Base-by-base conservation (phyloP, 768 basidiomycete genomes). In the Goffeauzyma gilvescens region DNA sequence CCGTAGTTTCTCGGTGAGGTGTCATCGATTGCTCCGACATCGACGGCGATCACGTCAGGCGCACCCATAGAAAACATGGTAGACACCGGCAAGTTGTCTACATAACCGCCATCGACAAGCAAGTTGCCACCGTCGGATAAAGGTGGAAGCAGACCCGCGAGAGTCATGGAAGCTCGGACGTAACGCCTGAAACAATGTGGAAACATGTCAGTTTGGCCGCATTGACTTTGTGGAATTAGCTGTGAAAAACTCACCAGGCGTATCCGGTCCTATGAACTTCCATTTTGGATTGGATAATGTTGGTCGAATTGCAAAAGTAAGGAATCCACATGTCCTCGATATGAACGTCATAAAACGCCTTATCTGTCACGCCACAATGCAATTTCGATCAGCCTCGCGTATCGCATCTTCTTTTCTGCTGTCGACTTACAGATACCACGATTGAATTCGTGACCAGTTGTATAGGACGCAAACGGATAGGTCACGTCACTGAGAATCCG, bases 251-350 rank as follows among this genome's bases (percentile, higher is more conserved):
- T n/a, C 86, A 72, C 90, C 90, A 98, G 10, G 93, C 90, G 66
- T 95, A 96, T n/a, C 93, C 93, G 10, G 84, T 83, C 53, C 89
- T 81, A 55, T 98, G 93, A 32, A 96, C 78, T 57, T 96, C 87
- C 86, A 96, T 96, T 7, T 78, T 73, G 7, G 86, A 93, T 33
- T 82, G 84, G 40, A 79, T 86, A 61, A 98, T 93, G 55, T 95
- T 95, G 15, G 93, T 90, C 2, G 90, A 84, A 55, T 96, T 96
- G 65, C 87, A 93, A 66, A 90, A 96, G 67, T 76, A 95, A 4
- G 90, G 93, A 5, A 98, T 69, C 93, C 90, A 96, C 82, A 93
- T 90, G 65, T 93, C 89, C 46, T 69, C 68, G 35, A 69, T 65
- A 26, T 95, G 87, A 31, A 87, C 74, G 62, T 84, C 85, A 53